Percentiles rank a stretch among this genome's conserved stretches.
Evolutionary conservation across 1,139 yeast genomes (phyloP).

Genomic region (Hyphopichia fennica): DNA sequence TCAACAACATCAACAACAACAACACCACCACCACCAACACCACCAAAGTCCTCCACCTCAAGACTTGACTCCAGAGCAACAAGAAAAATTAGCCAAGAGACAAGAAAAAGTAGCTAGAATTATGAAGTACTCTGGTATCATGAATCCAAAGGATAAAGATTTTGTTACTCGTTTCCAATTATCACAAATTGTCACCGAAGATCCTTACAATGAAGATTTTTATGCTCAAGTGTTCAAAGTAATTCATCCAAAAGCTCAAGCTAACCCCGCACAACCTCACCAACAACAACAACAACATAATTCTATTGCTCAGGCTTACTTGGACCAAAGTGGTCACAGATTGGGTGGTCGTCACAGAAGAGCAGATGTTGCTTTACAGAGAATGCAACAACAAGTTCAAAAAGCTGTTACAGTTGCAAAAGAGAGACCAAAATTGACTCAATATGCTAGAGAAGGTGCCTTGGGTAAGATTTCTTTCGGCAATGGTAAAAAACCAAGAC

Average conservation of each 20-base stretch:
- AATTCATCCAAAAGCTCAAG: conserved; percentile 61
- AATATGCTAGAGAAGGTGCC: conserved; percentile 81
- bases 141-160: conserved; percentile 97
- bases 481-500: conserved; percentile 85
- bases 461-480: conserved; percentile 85
- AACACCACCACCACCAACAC: conserved; percentile 16
- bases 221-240: conserved; percentile 93
- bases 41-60: conserved; percentile 20
- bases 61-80: conserved; percentile 46
- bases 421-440: conserved; percentile 77
- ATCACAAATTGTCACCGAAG: conserved; percentile 94
- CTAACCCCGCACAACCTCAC: conserved; percentile 40
- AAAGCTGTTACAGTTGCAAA: conserved; percentile 95
- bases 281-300: conserved; percentile 47
- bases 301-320: conserved; percentile 90
- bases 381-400: conserved; percentile 98
- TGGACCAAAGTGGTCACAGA: conserved; percentile 91
- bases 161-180: conserved; percentile 91
- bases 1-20: conserved; percentile 12
- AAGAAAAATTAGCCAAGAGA: conserved; percentile 61
- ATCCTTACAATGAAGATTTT: conserved; percentile 95
- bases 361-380: conserved; percentile 92
- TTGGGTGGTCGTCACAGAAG: conserved; percentile 84
- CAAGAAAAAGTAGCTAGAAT: conserved; percentile 80
- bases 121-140: conserved; percentile 83